Evolutionary conservation across 2,329 filamentous ascomycete genomes (phyloP), one percentile per base, ranked within the genome.

Genomic region (Stagonosporopsis vannaccii): DNA sequence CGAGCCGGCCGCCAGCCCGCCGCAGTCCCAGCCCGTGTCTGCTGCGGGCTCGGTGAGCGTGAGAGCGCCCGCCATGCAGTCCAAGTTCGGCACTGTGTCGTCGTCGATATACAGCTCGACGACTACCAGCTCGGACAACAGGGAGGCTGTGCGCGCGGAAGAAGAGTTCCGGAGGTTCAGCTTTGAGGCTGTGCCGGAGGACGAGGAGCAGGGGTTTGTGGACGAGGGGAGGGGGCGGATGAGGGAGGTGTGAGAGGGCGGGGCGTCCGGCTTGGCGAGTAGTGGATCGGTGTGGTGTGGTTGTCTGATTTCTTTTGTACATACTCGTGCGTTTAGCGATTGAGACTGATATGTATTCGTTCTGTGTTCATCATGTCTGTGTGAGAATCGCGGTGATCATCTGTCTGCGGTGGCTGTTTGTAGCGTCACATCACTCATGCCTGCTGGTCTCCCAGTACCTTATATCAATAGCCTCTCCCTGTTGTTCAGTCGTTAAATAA

Each of bases 81-180:
- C 46, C 22, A 45, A 41, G 35, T 7, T 41, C 20, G 41, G 47
- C 32, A 48, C 46, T 33, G 25, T 63, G 51, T 33, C 55, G 32
- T 28, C 33, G 39, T 44, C 60, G 55, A 40, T 56, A n/a, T 47
- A 56, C 20, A 56, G 47, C 25, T 42, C 22, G 33, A 56, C 28
- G 49, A 56, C 49, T 0, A 56, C 60, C 5, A 64, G 60, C 25
- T 51, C 55, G 6, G 58, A 67, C 19, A 61, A 55, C 15, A 43
- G 54, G 19, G 58, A 64, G 30, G 35, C 40, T 4, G 56, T 45
- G 11, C 40, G 43, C 4, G 65, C 65, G 23, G 60, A 67, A 20
- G 56, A 60, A 6, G 66, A 68, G 42, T 67, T 65, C 42, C 33
- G 53, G 8, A 45, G 61, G 23, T 66, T 70, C 19, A 67, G 63